Evolutionary conservation across 768 basidiomycete species (phyloP).

Genomic region (Naganishia friedmannii): DNA sequence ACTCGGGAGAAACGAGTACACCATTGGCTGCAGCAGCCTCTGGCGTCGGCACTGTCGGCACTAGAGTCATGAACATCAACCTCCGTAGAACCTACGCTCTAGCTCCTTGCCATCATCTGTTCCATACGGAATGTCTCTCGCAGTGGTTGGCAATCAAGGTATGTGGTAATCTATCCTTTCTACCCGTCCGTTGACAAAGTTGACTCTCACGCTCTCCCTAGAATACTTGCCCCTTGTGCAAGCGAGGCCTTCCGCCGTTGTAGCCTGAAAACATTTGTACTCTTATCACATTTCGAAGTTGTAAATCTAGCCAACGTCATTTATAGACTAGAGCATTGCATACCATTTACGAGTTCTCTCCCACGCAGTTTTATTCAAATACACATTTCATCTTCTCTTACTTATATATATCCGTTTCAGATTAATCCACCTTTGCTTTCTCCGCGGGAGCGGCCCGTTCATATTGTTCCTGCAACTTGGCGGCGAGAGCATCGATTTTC

Average conservation of each 20-base stretch:
- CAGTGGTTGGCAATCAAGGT: conserved; percentile 57
- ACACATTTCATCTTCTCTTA: not conserved
- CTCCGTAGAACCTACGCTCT: conserved; percentile 71
- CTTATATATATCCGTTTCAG: too few relatives aligned
- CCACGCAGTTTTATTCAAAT: not conserved
- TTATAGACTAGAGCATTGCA: not conserved
- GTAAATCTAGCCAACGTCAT: conserved; percentile 15
- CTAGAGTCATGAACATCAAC: conserved; percentile 44
- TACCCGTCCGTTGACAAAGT: conserved; percentile 6
- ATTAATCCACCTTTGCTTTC: conserved; percentile 27
- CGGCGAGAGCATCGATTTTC: conserved; percentile 86
- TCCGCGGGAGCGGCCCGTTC: conserved; percentile 16
- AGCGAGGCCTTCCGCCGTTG: conserved; percentile 74
- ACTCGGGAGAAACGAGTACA: conserved; percentile 47
- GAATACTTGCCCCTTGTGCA: conserved; percentile 91
- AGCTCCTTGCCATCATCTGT: conserved; percentile 84
- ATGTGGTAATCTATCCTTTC: conserved; percentile 47
- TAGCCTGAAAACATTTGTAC: conserved; percentile 48
- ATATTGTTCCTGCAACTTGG: conserved; percentile 59
- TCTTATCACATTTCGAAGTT: conserved; percentile 9
- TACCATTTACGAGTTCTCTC: not conserved
- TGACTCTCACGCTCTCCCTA: conserved; percentile 62
- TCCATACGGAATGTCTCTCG: conserved; percentile 80
- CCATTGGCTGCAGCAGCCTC: conserved; percentile 44
- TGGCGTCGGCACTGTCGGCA: conserved; percentile 23